phyloP scores from a whole-genome alignment of 148 eudicot species.

The Silene latifolia region DNA sequence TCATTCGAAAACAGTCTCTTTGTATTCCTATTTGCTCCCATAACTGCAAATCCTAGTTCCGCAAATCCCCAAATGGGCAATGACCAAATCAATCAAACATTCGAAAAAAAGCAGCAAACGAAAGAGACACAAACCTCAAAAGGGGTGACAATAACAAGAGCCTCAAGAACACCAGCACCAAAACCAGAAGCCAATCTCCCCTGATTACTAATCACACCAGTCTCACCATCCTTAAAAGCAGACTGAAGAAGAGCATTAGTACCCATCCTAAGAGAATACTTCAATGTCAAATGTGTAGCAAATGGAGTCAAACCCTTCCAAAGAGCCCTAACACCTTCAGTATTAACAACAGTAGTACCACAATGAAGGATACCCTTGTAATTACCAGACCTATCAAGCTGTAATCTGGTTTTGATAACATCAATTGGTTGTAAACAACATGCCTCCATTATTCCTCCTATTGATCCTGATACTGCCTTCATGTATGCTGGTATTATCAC shows the following conservation, averaged over 20 bases:
- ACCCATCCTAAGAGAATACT: slow-evolving; percentile 86
- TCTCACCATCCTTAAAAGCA: slow-evolving; percentile 59
- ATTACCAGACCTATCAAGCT: slow-evolving; percentile 56
- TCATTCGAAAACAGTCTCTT: too few species aligned
- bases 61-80: background rate
- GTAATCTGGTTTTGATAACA: slow-evolving; percentile 83
- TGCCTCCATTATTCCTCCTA: slow-evolving; percentile 79
- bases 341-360: slow-evolving; percentile 45
- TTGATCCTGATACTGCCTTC: slow-evolving; percentile 77
- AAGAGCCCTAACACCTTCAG: slow-evolving; percentile 81
- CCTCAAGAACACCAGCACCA: slow-evolving; percentile 91
- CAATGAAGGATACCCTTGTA: slow-evolving; percentile 81
- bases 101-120: background rate
- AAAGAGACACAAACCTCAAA: slow-evolving; percentile 53
- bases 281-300: slow-evolving; percentile 76
- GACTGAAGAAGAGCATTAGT: slow-evolving; percentile 73
- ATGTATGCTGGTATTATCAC: slow-evolving; percentile 60
- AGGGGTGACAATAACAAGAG: slow-evolving; percentile 87
- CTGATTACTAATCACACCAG: slow-evolving; percentile 49
- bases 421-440: slow-evolving; percentile 83
- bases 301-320: slow-evolving; percentile 94
- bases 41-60: background rate
- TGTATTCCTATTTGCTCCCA: background rate
- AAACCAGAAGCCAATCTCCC: slow-evolving; percentile 68
- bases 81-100: background rate